phyloP scores from a whole-genome alignment of 371 early-diverging fungal species.

The Basidiobolus meristosporus region DNA sequence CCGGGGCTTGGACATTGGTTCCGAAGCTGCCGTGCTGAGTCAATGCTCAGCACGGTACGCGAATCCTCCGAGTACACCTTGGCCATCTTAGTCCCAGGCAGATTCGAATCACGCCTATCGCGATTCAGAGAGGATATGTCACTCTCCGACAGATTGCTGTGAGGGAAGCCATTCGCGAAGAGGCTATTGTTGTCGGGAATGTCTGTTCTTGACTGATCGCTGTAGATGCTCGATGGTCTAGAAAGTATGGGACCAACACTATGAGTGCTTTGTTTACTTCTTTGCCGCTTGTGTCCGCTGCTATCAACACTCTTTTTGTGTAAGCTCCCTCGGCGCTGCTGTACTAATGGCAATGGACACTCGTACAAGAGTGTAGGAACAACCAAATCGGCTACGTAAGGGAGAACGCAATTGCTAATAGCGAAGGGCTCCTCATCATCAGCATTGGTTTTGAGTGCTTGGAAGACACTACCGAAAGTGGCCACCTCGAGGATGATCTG shows the following conservation, averaged over 20 bases:
- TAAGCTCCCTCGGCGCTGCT: not conserved
- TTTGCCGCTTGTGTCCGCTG: not conserved
- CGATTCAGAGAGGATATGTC: constrained; percentile 5
- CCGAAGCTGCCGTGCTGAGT: constrained; percentile 2
- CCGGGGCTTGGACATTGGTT: constrained; percentile 4
- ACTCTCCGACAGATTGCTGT: constrained; percentile 5
- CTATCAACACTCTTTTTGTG: not conserved
- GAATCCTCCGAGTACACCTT: not conserved
- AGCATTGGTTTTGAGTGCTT: constrained; percentile 8
- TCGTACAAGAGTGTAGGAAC: constrained; percentile 8
- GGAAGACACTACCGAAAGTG: constrained; percentile 15
- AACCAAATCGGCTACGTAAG: constrained; percentile 10
- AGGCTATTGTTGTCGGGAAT: not conserved
- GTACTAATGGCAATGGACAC: constrained; percentile 7
- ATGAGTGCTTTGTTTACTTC: not conserved
- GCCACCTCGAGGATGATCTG: constrained; percentile 16
- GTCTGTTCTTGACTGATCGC: constrained; percentile 2
- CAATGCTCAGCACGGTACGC: too few species aligned
- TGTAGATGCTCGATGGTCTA: constrained; percentile 12
- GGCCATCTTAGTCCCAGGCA: constrained; percentile 1
- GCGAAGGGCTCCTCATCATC: constrained; percentile 11
- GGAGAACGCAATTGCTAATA: constrained; percentile 13
- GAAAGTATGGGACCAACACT: constrained; percentile 6
- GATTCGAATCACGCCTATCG: constrained; percentile 6
- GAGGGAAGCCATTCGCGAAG: not conserved